These are phyloP conservation scores for Neopestalotiopsis sp. DNA, from an alignment of 2,329 filamentous ascomycete species.

Conservation along the genomic window DNA sequence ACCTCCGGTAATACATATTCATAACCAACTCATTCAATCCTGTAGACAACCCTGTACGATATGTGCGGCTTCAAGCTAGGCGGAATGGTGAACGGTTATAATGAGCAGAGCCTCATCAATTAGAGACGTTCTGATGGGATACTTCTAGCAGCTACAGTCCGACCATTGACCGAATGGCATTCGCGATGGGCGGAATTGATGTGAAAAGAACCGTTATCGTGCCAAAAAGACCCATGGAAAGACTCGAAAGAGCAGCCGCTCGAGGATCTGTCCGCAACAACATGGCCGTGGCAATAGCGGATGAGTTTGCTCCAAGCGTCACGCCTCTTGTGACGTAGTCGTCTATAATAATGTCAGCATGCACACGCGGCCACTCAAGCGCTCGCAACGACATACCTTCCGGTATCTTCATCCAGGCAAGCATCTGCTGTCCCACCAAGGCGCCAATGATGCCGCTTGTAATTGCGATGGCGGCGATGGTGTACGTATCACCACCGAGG, in stretches of 20 bases:
- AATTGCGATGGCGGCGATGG: conserved; percentile 62
- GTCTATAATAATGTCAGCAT: conserved; percentile 42
- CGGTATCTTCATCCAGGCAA: conserved; percentile 56
- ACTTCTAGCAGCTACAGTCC: conserved; percentile 34
- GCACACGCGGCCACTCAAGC: background rate
- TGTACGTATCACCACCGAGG: conserved; percentile 61
- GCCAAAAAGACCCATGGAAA: conserved; percentile 67
- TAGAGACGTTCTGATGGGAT: too few species aligned
- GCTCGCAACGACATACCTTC: conserved; percentile 45
- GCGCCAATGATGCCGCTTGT: conserved; percentile 65
- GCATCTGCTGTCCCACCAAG: conserved; percentile 55
- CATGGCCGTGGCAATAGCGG: conserved; percentile 63
- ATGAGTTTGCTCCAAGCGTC: conserved; percentile 65
- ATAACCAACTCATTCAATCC: too few species aligned
- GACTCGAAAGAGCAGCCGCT: conserved; percentile 62
- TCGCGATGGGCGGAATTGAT: conserved; percentile 59
- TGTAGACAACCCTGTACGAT: background rate
- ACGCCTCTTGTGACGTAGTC: conserved; percentile 70
- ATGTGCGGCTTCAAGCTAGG: too few species aligned
- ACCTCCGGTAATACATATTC: too few species aligned
- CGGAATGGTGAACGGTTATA: too few species aligned
- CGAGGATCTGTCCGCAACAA: conserved; percentile 61
- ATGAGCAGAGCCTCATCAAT: too few species aligned
- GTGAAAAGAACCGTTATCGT: conserved; percentile 64
- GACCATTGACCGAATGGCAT: conserved; percentile 53